phyloP scores from a whole-genome alignment of 345 rosid species.

The Crucihimalaya himalaica region DNA sequence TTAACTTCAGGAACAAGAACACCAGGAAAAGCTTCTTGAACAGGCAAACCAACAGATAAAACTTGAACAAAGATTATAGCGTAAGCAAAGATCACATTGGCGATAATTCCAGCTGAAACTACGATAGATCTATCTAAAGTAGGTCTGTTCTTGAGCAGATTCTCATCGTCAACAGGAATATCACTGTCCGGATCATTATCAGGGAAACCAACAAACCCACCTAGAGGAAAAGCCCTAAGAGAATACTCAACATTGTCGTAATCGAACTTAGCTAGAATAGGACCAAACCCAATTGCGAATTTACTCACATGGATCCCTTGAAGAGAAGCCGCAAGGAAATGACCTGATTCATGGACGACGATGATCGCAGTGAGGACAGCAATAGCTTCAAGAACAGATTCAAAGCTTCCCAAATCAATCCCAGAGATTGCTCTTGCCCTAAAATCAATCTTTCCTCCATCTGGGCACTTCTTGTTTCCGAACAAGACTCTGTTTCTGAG shows the following conservation, averaged over 20 bases:
- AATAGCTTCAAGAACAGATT: constrained; percentile 76
- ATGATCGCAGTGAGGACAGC: constrained; percentile 85
- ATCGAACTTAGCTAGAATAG: constrained; percentile 81
- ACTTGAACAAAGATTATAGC: constrained; percentile 80
- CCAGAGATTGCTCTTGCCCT: constrained; percentile 63
- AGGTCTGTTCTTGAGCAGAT: constrained; percentile 91
- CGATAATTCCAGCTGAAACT: constrained; percentile 89
- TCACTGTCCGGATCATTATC: constrained; percentile 93
- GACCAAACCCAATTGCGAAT: constrained; percentile 96
- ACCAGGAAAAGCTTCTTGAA: constrained; percentile 91
- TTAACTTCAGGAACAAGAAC: constrained; percentile 87
- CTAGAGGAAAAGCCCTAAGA: constrained; percentile 83
- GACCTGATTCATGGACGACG: constrained; percentile 87
- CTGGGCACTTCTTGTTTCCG: constrained; percentile 37
- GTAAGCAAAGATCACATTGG: constrained; percentile 84
- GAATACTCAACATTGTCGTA: constrained; percentile 87
- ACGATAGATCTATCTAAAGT: constrained; percentile 76
- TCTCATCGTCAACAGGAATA: constrained; percentile 75
- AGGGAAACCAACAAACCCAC: constrained; percentile 97
- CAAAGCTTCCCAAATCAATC: constrained; percentile 66
- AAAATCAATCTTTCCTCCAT: constrained; percentile 46
- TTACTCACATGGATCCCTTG: constrained; percentile 99
- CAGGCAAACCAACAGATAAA: constrained; percentile 82
- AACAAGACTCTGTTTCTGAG: constrained; percentile 45
- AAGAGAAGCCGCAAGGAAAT: constrained; percentile 87